Conservation (phyloP, 441 rosid species). For the Geranium incanum region DNA sequence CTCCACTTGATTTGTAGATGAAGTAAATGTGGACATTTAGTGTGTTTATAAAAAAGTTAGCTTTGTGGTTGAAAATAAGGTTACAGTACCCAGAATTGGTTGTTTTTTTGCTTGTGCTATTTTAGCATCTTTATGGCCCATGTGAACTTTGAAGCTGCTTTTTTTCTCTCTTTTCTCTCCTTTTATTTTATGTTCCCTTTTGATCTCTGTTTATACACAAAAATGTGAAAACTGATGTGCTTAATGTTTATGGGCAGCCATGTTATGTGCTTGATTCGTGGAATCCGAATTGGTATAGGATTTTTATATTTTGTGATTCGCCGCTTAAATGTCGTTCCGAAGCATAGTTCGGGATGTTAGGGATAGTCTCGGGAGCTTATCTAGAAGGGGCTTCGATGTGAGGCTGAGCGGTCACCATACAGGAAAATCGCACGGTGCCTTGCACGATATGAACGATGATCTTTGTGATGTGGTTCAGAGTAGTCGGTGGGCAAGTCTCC, state of each 20-base stretch:
- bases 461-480: conserved; percentile 44
- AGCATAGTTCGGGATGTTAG: conserved; percentile 89
- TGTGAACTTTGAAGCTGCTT: not conserved
- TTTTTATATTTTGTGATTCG: not conserved
- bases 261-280: not conserved
- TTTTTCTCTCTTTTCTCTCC: not conserved
- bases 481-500: conserved; percentile 84
- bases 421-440: conserved; percentile 76
- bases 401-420: conserved; percentile 53
- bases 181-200: not conserved
- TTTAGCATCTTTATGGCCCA: not conserved
- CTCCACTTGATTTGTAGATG: too few relatives aligned
- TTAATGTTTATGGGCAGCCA: not conserved
- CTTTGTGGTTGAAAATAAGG: conserved; percentile 6
- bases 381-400: conserved; percentile 78
- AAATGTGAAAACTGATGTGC: not conserved
- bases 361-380: conserved; percentile 86
- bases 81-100: not conserved
- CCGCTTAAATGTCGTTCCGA: conserved; percentile 63
- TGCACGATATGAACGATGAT: conserved; percentile 59
- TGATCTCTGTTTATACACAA: not conserved
- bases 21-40: too few relatives aligned
- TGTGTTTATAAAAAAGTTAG: not conserved
- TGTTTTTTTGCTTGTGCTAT: not conserved
- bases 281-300: not conserved